Conservation (phyloP, 371 early-diverging fungal genomes). For the Gilbertella persicaria region DNA sequence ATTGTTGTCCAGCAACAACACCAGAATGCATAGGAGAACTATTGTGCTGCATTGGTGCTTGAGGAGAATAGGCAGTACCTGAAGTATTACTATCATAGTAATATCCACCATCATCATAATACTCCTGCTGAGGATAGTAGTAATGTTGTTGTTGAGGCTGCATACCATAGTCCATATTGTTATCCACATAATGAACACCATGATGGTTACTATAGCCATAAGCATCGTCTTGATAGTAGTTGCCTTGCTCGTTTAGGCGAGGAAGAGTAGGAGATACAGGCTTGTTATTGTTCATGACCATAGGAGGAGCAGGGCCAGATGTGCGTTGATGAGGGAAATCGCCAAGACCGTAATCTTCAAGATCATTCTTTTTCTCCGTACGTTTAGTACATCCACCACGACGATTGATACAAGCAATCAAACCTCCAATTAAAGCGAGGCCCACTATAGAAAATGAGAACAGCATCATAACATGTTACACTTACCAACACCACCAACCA, state of each 20-base stretch:
- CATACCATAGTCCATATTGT: slow-evolving; percentile 19
- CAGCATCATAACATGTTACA: no score
- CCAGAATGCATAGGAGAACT: background rate
- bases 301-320: slow-evolving; percentile 5
- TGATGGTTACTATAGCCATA: slow-evolving; percentile 21
- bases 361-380: slow-evolving; percentile 27
- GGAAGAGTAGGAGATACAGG: slow-evolving; percentile 40
- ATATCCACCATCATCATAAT: slow-evolving; percentile 36
- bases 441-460: slow-evolving; percentile 23
- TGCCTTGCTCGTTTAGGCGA: slow-evolving; percentile 43
- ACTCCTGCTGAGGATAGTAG: slow-evolving; percentile 31
- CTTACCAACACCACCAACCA: slow-evolving; percentile 30
- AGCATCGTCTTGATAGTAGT: slow-evolving; percentile 32
- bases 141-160: slow-evolving; percentile 27
- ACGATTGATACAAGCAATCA: slow-evolving; percentile 37
- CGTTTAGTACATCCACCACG: slow-evolving; percentile 35
- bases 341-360: slow-evolving; percentile 48
- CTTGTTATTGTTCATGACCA: slow-evolving; percentile 11
- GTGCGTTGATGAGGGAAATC: slow-evolving; percentile 45
- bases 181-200: slow-evolving; percentile 15
- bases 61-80: slow-evolving; percentile 14
- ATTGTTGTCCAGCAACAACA: slow-evolving; percentile 5
- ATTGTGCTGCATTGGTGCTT: slow-evolving; percentile 12
- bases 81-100: slow-evolving; percentile 32
- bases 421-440: slow-evolving; percentile 47